These are phyloP conservation scores for Lathyrus tuberosus DNA, from an alignment of 306 rosid genomes.

Conservation along the genomic window DNA sequence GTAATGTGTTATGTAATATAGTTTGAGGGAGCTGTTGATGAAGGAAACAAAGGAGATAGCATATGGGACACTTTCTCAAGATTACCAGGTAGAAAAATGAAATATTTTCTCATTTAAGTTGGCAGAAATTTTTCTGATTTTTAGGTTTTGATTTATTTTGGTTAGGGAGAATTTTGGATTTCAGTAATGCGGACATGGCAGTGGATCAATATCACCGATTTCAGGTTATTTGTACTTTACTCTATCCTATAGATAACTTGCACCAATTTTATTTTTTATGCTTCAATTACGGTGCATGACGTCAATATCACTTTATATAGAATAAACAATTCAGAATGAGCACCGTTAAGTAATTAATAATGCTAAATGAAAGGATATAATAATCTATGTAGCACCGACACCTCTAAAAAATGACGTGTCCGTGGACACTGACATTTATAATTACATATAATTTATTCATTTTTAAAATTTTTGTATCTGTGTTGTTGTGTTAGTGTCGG, in stretches of 20 bases:
- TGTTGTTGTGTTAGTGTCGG: no score
- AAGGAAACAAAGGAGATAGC: conserved; percentile 90
- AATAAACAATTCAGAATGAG: conserved; percentile 37
- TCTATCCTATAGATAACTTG: conserved; percentile 18
- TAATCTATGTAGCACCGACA: no score
- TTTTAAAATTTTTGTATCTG: no score
- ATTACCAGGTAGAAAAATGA: conserved; percentile 56
- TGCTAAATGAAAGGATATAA: conserved; percentile 17
- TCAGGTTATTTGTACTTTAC: conserved; percentile 60
- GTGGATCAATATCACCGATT: conserved; percentile 97
- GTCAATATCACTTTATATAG: conserved; percentile 23
- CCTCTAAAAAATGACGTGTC: no score
- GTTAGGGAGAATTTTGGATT: conserved; percentile 86
- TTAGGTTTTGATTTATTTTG: not conserved
- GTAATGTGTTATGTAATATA: conserved; percentile 38
- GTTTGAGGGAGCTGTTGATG: conserved; percentile 90
- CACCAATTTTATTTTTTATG: not conserved
- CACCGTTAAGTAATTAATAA: conserved; percentile 21
- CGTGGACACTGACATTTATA: no score
- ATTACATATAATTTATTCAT: no score
- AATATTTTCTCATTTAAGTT: not conserved
- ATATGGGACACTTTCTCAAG: conserved; percentile 85
- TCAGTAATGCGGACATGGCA: conserved; percentile 89
- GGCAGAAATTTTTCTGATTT: not conserved
- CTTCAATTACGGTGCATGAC: conserved; percentile 24